These are phyloP conservation scores for Ophiocordyceps camponoti-floridani DNA, from an alignment of 2,329 filamentous ascomycete genomes.

Conservation along the genomic window DNA sequence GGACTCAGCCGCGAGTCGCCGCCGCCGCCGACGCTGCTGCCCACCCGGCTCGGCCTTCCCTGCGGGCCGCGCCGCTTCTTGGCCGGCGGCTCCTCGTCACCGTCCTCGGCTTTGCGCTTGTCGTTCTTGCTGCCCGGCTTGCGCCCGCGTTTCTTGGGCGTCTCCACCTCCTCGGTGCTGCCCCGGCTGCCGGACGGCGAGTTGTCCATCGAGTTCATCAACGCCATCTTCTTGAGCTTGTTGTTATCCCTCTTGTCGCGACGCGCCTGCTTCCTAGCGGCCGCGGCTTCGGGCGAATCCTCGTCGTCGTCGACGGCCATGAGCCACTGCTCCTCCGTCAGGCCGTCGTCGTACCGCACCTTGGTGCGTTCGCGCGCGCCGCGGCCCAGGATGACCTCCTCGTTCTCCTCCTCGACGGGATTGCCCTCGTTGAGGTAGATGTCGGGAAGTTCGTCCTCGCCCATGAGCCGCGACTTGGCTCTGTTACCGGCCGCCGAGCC, in stretches of 20 bases:
- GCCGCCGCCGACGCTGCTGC: conserved; percentile 3
- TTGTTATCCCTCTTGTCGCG: conserved; percentile 67
- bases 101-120: conserved; percentile 76
- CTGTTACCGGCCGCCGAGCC: conserved; percentile 47
- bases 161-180: conserved; percentile 63
- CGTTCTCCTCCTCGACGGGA: conserved; percentile 60
- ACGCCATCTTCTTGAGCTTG: conserved; percentile 40
- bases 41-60: conserved; percentile 45
- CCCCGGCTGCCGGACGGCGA: conserved; percentile 67
- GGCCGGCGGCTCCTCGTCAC: conserved; percentile 57
- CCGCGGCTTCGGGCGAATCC: conserved; percentile 81
- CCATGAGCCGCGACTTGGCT: conserved; percentile 61
- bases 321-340: conserved; percentile 97
- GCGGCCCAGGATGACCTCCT: conserved; percentile 61
- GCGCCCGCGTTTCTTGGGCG: conserved; percentile 68
- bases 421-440: conserved; percentile 84
- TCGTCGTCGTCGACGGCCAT: conserved; percentile 96
- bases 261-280: conserved; percentile 72
- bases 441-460: conserved; percentile 76
- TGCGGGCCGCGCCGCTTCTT: conserved; percentile 64
- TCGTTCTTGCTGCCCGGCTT: conserved; percentile 57
- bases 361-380: conserved; percentile 88
- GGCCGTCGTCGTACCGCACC: conserved; percentile 89
- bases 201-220: conserved; percentile 28
- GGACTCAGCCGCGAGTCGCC: conserved; percentile 34